These are phyloP conservation scores for Talaromyces sp. DNA, from an alignment of 2,329 filamentous ascomycete genomes.

Conservation along the genomic window DNA sequence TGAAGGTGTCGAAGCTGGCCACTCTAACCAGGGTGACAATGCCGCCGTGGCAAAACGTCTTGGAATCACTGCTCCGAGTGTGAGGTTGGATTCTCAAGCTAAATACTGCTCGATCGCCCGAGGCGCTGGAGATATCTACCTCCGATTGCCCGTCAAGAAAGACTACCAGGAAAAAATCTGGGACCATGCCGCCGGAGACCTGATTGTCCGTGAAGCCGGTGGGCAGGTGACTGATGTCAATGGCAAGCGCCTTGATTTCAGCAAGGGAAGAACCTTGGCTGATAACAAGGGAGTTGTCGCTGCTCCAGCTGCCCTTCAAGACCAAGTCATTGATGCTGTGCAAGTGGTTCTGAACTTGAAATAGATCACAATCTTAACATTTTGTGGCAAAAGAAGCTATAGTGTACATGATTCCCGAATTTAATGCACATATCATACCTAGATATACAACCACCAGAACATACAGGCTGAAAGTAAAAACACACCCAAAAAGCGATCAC, in stretches of 20 bases:
- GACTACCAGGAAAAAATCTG: conserved; percentile 99
- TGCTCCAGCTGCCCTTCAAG: conserved; percentile 72
- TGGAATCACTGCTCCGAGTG: conserved; percentile 82
- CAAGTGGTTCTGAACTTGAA: conserved; percentile 66
- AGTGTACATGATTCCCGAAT: conserved; percentile 32
- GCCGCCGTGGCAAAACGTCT: conserved; percentile 77
- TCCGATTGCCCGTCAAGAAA: conserved; percentile 77
- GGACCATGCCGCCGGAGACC: conserved; percentile 93
- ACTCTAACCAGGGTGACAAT: conserved; percentile 86
- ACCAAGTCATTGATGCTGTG: conserved; percentile 72
- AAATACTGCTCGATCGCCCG: conserved; percentile 96
- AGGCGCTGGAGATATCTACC: conserved; percentile 90
- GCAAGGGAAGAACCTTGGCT: conserved; percentile 75
- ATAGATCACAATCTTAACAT: conserved; percentile 15
- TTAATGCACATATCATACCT: conserved; percentile 17
- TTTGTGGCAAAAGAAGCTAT: conserved; percentile 15
- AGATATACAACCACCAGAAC: conserved; percentile 18
- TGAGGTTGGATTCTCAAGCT: conserved; percentile 95
- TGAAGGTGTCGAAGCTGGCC: conserved; percentile 89
- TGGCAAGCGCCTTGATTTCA: conserved; percentile 82
- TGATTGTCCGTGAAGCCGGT: conserved; percentile 91
- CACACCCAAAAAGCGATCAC: conserved; percentile 44
- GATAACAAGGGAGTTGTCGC: conserved; percentile 94
- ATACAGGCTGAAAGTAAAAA: conserved; percentile 7
- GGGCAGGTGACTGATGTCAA: conserved; percentile 86